Conservation (phyloP, 345 rosid genomes). For the Corymbia maculata region DNA sequence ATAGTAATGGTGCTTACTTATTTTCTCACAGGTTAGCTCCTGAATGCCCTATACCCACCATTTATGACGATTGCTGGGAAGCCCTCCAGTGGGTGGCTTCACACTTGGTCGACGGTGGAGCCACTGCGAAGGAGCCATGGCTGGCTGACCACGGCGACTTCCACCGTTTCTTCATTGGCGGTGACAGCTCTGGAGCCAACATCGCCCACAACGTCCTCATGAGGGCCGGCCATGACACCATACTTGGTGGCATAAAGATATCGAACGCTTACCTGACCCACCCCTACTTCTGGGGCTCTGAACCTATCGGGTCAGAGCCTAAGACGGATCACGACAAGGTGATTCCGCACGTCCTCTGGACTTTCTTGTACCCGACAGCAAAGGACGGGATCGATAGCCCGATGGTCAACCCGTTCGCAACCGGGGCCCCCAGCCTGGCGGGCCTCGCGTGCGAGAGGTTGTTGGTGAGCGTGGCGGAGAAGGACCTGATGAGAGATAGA, state of each 20-base stretch:
- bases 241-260: conserved; percentile 12
- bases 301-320: conserved; percentile 23
- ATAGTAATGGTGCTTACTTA: not conserved
- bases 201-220: conserved; percentile 13
- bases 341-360: not conserved
- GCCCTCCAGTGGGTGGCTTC: conserved; percentile 30
- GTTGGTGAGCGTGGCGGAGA: conserved; percentile 19
- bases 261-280: conserved; percentile 19
- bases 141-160: conserved; percentile 18
- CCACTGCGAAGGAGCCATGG: conserved; percentile 15
- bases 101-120: not conserved
- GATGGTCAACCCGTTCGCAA: conserved; percentile 16
- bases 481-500: conserved; percentile 21
- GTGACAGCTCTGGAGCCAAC: conserved; percentile 43
- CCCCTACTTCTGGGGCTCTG: conserved; percentile 42
- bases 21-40: conserved; percentile 18
- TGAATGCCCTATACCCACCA: conserved; percentile 18
- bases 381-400: conserved; percentile 23
- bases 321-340: not conserved
- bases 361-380: conserved; percentile 12
- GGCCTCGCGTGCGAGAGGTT: conserved; percentile 17
- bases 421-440: conserved; percentile 18
- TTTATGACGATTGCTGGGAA: conserved; percentile 27
- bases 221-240: conserved; percentile 8
- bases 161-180: conserved; percentile 16